Conservation (phyloP, 208 protist genomes). For the Herpetomonas tarakana region DNA sequence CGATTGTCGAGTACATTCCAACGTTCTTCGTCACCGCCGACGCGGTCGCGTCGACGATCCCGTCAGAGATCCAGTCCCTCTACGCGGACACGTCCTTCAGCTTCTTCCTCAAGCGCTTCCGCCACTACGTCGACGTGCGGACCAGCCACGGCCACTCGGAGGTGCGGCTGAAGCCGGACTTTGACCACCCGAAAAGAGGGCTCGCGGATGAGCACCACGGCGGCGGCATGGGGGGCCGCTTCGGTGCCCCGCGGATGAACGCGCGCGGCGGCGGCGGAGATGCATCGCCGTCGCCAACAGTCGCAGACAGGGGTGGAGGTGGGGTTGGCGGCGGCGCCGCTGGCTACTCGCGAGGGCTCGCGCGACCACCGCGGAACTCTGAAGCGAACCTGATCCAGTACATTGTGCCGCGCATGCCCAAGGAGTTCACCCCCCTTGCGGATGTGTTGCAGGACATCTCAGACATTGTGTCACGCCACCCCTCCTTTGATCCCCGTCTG, state of each 20-base stretch:
- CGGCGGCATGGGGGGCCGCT: slow-evolving; percentile 8
- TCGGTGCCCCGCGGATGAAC: slow-evolving; percentile 2
- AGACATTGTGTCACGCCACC: slow-evolving; percentile 73
- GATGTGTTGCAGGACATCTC: slow-evolving; percentile 76
- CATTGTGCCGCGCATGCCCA: slow-evolving; percentile 62
- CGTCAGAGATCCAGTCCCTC: slow-evolving; percentile 37
- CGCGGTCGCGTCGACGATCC: slow-evolving; percentile 42
- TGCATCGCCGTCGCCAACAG: background rate
- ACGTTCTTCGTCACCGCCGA: slow-evolving; percentile 72
- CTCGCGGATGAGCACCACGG: slow-evolving; percentile 47
- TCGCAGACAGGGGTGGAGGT: background rate
- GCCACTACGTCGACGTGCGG: slow-evolving; percentile 76
- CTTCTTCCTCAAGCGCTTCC: slow-evolving; percentile 70
- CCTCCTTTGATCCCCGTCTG: slow-evolving; percentile 71
- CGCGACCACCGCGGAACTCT: slow-evolving; percentile 67
- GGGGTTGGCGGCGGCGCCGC: background rate
- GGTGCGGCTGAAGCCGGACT: slow-evolving; percentile 58
- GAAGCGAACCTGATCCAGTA: slow-evolving; percentile 72
- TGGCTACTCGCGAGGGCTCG: slow-evolving; percentile 2
- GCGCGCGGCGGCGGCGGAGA: background rate
- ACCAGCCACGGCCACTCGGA: slow-evolving; percentile 39
- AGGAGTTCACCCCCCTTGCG: slow-evolving; percentile 52
- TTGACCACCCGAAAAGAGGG: slow-evolving; percentile 68
- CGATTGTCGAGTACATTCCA: slow-evolving; percentile 71
- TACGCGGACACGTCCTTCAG: slow-evolving; percentile 50